Conservation (phyloP, 768 basidiomycete species). For the Trametes cubensis region DNA sequence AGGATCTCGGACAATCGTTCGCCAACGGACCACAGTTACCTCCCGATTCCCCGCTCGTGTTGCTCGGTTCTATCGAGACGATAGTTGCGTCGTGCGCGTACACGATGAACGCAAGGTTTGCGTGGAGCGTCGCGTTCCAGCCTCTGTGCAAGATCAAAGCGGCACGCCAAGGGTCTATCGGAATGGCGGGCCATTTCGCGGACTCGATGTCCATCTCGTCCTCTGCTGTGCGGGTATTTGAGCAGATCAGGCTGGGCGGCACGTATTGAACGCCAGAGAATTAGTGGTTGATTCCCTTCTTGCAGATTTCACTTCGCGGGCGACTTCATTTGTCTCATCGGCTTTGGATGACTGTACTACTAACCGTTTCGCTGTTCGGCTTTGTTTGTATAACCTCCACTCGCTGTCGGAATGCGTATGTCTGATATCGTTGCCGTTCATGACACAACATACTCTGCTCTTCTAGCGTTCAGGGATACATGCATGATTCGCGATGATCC, state of each 20-base stretch:
- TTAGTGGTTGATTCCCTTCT: too few species aligned
- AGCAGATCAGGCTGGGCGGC: slow-evolving; percentile 19
- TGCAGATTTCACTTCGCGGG: too few species aligned
- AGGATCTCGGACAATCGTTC: slow-evolving; percentile 16
- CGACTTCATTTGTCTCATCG: too few species aligned
- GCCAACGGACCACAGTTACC: slow-evolving; percentile 7
- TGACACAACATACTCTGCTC: too few species aligned
- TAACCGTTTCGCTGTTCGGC: too few species aligned
- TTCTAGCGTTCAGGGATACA: too few species aligned
- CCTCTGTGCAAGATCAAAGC: slow-evolving; percentile 62
- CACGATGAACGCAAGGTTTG: slow-evolving; percentile 40
- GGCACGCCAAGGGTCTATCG: slow-evolving; percentile 27
- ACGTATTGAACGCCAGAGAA: neutral
- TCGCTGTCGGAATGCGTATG: too few species aligned
- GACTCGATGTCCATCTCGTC: slow-evolving; percentile 23
- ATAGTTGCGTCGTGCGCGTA: slow-evolving; percentile 55
- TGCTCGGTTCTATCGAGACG: slow-evolving; percentile 7
- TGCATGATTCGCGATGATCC: too few species aligned
- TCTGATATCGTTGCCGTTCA: too few species aligned
- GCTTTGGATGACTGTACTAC: too few species aligned
- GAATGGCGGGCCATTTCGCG: slow-evolving; percentile 25
- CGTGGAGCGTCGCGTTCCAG: slow-evolving; percentile 55
- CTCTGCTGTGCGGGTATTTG: slow-evolving; percentile 15
- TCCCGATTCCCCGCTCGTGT: neutral
- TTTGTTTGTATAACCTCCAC: too few species aligned